phyloP scores from a whole-genome alignment of 2,329 filamentous ascomycete genomes.

The Grosmannia clavigera region DNA sequence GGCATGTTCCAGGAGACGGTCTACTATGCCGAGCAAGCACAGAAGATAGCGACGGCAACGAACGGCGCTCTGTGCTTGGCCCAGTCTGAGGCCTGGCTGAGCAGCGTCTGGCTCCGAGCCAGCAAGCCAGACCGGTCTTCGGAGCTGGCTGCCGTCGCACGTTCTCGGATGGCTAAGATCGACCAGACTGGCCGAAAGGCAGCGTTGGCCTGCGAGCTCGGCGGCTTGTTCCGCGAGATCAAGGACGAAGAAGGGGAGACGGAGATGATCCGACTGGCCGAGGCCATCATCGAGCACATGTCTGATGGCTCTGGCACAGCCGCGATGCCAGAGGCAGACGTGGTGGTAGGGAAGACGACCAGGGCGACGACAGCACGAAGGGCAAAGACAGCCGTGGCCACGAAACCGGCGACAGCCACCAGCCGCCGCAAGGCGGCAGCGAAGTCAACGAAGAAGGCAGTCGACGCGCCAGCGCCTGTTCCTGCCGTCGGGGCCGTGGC shows the following conservation, averaged over 20 bases:
- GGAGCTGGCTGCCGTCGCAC: slow-evolving; percentile 40
- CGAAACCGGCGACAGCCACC: slow-evolving; percentile 8
- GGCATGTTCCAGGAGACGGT: slow-evolving; percentile 81
- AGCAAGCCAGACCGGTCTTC: slow-evolving; percentile 46
- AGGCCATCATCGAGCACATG: slow-evolving; percentile 20
- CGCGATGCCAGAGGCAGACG: neutral
- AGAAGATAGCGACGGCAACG: slow-evolving; percentile 61
- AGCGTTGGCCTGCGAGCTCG: slow-evolving; percentile 40
- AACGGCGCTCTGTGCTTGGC: slow-evolving; percentile 46
- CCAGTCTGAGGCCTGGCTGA: slow-evolving; percentile 41
- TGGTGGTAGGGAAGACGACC: neutral
- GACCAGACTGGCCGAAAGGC: slow-evolving; percentile 31
- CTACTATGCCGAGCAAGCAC: slow-evolving; percentile 76
- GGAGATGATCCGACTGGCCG: slow-evolving; percentile 34
- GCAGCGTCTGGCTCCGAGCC: slow-evolving; percentile 43
- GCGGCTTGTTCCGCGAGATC: slow-evolving; percentile 40
- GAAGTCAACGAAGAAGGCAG: slow-evolving; percentile 15
- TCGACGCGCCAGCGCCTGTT: slow-evolving; percentile 3
- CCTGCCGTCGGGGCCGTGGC: neutral
- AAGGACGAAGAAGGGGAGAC: slow-evolving; percentile 30
- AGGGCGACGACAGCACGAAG: slow-evolving; percentile 1
- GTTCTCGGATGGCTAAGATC: slow-evolving; percentile 34
- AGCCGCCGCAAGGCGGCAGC: slow-evolving; percentile 16
- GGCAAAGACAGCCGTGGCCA: slow-evolving; percentile 16
- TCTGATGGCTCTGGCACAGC: neutral